These are phyloP conservation scores for Canariomyces notabilis DNA, from an alignment of 2,329 filamentous ascomycete genomes.

Conservation along the genomic window DNA sequence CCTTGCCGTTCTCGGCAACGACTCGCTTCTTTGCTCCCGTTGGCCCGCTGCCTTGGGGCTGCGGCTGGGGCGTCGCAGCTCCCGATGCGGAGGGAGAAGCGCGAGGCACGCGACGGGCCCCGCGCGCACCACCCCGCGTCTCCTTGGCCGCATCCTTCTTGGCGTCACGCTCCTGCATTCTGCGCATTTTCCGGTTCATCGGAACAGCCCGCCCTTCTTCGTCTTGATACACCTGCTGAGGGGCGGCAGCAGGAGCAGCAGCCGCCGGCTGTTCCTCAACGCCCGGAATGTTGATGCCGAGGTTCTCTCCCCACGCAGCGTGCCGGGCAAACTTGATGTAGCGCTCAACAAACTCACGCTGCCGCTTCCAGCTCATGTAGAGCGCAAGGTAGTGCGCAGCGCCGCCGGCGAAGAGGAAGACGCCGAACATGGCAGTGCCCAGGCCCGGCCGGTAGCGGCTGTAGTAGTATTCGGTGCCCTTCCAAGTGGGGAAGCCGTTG, in stretches of 20 bases:
- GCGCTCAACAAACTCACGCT: constrained; percentile 83
- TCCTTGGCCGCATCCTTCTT: constrained; percentile 64
- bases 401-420: constrained; percentile 79
- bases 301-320: constrained; percentile 83
- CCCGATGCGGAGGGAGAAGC: constrained; percentile 35
- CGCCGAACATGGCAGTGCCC: constrained; percentile 73
- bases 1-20: constrained; percentile 90
- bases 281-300: constrained; percentile 60
- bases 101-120: constrained; percentile 32
- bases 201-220: constrained; percentile 47
- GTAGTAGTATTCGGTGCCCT: constrained; percentile 98
- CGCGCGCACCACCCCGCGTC: constrained; percentile 32
- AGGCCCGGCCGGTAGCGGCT: constrained; percentile 85
- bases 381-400: constrained; percentile 81
- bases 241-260: constrained; percentile 40
- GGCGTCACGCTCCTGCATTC: constrained; percentile 80
- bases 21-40: constrained; percentile 80
- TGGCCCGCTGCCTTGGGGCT: constrained; percentile 48
- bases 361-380: constrained; percentile 81
- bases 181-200: constrained; percentile 80
- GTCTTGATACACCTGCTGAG: constrained; percentile 38
- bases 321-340: constrained; percentile 87
- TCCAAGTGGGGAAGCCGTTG: constrained; percentile 94
- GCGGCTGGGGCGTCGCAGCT: constrained; percentile 50
- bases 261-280: constrained; percentile 43